These are phyloP conservation scores for Nitzschia sp. DNA, from an alignment of 108 stramenopile species.

Conservation along the genomic window DNA sequence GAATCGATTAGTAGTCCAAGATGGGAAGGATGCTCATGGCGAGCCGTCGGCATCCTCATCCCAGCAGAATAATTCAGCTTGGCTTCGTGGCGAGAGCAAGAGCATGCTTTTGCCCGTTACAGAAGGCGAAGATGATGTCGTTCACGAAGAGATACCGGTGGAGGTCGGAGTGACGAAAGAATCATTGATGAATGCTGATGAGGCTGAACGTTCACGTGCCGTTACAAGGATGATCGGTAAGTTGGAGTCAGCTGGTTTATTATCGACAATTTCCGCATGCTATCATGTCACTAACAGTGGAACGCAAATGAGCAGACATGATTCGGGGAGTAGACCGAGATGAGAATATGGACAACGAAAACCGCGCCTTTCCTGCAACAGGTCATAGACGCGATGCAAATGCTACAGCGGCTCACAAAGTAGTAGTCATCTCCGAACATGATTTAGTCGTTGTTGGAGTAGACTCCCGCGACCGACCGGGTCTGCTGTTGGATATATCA, in stretches of 20 bases:
- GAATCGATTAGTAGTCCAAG: neutral
- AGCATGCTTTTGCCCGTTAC: conserved; percentile 3
- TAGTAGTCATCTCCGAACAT: conserved; percentile 60
- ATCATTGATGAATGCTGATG: conserved; percentile 45
- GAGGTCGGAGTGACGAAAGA: conserved; percentile 48
- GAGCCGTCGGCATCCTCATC: conserved; percentile 16
- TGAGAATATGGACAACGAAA: conserved; percentile 25
- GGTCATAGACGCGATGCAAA: neutral
- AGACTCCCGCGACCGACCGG: conserved; percentile 56
- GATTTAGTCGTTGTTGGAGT: conserved; percentile 64
- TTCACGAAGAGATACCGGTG: neutral
- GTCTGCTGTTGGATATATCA: conserved; percentile 75
- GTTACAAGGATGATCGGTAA: conserved; percentile 74
- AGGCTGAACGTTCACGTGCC: conserved; percentile 51
- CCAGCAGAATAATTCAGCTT: neutral
- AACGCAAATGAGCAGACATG: conserved; percentile 45
- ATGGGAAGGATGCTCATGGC: neutral
- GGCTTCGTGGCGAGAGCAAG: neutral
- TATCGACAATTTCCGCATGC: neutral
- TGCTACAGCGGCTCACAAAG: conserved; percentile 36
- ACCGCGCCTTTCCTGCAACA: neutral
- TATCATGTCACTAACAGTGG: too few relatives aligned
- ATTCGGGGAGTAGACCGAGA: conserved; percentile 54
- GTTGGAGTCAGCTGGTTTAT: conserved; percentile 1
- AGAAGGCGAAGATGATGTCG: conserved; percentile 7